Evolutionary conservation across 202 grass and related monocot species (phyloP).

Genomic region (Panicum virgatum): DNA sequence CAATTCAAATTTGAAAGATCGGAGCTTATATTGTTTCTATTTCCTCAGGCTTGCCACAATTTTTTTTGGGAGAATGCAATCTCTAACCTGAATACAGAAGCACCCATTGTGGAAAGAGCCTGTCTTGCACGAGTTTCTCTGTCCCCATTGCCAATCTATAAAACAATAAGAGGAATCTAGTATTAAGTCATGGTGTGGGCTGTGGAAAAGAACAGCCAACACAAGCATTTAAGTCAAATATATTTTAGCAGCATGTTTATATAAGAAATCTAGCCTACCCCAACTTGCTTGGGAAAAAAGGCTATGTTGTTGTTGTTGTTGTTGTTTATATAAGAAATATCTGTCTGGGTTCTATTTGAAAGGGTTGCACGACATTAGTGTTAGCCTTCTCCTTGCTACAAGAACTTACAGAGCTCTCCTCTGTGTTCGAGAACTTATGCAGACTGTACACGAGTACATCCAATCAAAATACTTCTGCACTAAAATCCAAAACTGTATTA

Average conservation of each 20-base stretch:
- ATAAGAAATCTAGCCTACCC: too few species aligned
- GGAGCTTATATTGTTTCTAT: constrained; percentile 19
- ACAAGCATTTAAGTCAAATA: not conserved
- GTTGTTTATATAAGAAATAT: constrained; percentile 26
- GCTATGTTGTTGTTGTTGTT: too few species aligned
- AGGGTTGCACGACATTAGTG: constrained; percentile 2
- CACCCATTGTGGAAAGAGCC: constrained; percentile 90
- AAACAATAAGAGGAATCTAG: constrained; percentile 28
- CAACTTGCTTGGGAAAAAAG: too few species aligned
- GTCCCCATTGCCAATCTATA: constrained; percentile 70
- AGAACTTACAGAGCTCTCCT: not conserved
- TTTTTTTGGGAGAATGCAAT: constrained; percentile 29
- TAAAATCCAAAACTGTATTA: not conserved
- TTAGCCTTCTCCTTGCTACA: not conserved
- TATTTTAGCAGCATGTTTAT: not conserved
- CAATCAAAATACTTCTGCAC: constrained; percentile 12
- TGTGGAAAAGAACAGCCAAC: constrained; percentile 24
- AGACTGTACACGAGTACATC: not conserved
- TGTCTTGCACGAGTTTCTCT: constrained; percentile 65
- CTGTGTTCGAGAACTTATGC: not conserved
- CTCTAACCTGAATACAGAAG: constrained; percentile 92
- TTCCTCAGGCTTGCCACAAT: constrained; percentile 20
- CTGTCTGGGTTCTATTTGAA: not conserved
- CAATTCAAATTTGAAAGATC: not conserved
- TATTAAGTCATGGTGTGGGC: constrained; percentile 4